Conservation (phyloP, 768 basidiomycete genomes). For the Hygrocybe punicea region DNA sequence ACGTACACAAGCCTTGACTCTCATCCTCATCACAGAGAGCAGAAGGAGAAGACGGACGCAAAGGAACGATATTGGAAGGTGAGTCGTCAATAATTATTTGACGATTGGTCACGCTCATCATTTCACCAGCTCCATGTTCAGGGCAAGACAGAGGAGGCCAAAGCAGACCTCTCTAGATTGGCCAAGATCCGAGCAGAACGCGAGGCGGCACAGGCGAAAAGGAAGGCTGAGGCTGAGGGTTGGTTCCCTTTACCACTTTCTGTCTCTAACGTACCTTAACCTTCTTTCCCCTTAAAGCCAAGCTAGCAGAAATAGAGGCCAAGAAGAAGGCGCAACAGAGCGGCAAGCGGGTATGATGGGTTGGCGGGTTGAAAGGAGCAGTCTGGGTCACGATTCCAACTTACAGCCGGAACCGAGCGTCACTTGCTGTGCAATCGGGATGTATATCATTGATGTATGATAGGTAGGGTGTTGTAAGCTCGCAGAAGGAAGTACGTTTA, state of each 20-base stretch:
- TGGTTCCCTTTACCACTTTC: conserved; percentile 14
- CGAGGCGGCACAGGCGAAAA: conserved; percentile 81
- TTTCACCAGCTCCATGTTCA: conserved; percentile 55
- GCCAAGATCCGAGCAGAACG: conserved; percentile 84
- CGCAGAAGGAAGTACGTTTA: too few species aligned
- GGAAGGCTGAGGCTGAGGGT: conserved; percentile 89
- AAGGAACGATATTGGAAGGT: conserved; percentile 88
- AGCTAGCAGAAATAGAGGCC: conserved; percentile 58
- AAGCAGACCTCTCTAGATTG: conserved; percentile 81
- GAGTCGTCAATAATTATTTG: conserved; percentile 6
- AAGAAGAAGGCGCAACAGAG: conserved; percentile 50
- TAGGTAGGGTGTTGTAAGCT: too few species aligned
- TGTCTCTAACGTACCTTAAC: not conserved
- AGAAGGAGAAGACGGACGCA: conserved; percentile 88
- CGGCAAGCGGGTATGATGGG: conserved; percentile 12
- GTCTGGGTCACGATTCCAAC: not conserved
- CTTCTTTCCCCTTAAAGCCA: conserved; percentile 41
- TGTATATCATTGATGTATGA: too few species aligned
- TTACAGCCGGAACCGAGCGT: not conserved
- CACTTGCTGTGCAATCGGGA: not conserved
- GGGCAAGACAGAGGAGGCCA: conserved; percentile 91
- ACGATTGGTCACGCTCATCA: conserved; percentile 5
- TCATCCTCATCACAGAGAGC: conserved; percentile 53
- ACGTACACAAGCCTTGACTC: not conserved
- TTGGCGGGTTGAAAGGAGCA: not conserved